Percentiles rank a stretch among this genome's conserved stretches.
Evolutionary conservation across 2,329 filamentous ascomycete species (phyloP).

Genomic region (Lasiodiplodia citricola): DNA sequence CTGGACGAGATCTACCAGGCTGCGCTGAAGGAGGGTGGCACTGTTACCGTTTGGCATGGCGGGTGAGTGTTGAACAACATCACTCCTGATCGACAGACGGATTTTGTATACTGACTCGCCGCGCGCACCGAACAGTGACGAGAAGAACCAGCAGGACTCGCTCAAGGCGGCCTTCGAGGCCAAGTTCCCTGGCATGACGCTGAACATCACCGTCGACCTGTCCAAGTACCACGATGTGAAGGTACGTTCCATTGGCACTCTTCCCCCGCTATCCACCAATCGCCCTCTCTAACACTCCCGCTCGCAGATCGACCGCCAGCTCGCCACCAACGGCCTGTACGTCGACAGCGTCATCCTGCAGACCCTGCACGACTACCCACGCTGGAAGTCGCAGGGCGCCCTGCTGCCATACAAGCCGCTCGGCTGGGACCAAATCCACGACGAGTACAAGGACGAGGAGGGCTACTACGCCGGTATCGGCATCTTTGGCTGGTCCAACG

Average conservation of each 20-base stretch:
- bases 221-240: conserved; percentile 61
- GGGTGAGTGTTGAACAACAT: conserved; percentile 34
- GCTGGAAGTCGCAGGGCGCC: conserved; percentile 56
- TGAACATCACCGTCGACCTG: conserved; percentile 61
- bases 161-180: conserved; percentile 53
- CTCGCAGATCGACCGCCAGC: conserved; percentile 51
- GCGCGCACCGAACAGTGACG: conserved; percentile 38
- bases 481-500: conserved; percentile 45
- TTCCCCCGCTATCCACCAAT: too few species aligned
- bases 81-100: not conserved
- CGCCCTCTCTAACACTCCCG: not conserved
- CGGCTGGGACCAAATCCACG: conserved; percentile 52
- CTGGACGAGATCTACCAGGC: conserved; percentile 58
- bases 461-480: conserved; percentile 52
- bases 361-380: conserved; percentile 58
- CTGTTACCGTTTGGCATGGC: conserved; percentile 56
- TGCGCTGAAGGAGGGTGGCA: conserved; percentile 52
- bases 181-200: conserved; percentile 56
- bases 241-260: not conserved
- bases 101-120: not conserved
- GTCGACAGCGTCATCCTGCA: conserved; percentile 57
- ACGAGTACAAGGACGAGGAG: conserved; percentile 49
- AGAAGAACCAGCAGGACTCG: conserved; percentile 45
- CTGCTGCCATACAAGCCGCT: conserved; percentile 58
- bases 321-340: conserved; percentile 41